phyloP scores from a whole-genome alignment of 345 rosid species.

The Brassica cretica region DNA sequence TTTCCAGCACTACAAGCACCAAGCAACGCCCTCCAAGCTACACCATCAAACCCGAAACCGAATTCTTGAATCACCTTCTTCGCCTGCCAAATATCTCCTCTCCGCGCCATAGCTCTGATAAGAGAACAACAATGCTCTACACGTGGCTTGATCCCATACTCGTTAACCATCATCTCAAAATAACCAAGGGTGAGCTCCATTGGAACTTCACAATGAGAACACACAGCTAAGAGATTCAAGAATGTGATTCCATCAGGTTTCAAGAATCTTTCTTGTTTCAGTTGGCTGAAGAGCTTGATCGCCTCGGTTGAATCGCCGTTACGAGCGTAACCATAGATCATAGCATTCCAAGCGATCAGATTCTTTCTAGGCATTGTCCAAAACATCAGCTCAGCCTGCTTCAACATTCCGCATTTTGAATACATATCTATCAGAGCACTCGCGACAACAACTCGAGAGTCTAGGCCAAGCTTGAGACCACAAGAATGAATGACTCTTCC shows the following conservation, averaged over 20 bases:
- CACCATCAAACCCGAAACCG: conserved; percentile 45
- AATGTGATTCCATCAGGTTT: conserved; percentile 72
- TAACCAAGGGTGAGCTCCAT: conserved; percentile 41
- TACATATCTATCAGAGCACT: conserved; percentile 83
- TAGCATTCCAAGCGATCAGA: conserved; percentile 71
- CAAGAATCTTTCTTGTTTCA: conserved; percentile 45
- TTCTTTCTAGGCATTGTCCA: conserved; percentile 51
- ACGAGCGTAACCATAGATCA: conserved; percentile 74
- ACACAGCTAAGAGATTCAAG: conserved; percentile 67
- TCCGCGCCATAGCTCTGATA: conserved; percentile 61
- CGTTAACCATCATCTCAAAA: conserved; percentile 62
- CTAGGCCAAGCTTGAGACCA: conserved; percentile 42
- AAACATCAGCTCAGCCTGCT: conserved; percentile 55
- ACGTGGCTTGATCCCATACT: conserved; percentile 59
- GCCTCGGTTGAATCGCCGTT: conserved; percentile 56
- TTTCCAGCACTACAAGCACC: conserved; percentile 55
- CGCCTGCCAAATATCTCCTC: conserved; percentile 51
- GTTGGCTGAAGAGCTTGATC: conserved; percentile 47
- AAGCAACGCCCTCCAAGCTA: conserved; percentile 73
- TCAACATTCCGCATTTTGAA: conserved; percentile 68
- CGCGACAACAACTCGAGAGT: conserved; percentile 56
- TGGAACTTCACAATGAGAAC: conserved; percentile 52
- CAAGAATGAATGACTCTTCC: conserved; percentile 65
- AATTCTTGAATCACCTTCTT: conserved; percentile 49
- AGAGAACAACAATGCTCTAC: conserved; percentile 73